These are phyloP conservation scores for Aspergillus nidulans DNA, from an alignment of 495 filamentous ascomycete genomes.

Conservation along the genomic window DNA sequence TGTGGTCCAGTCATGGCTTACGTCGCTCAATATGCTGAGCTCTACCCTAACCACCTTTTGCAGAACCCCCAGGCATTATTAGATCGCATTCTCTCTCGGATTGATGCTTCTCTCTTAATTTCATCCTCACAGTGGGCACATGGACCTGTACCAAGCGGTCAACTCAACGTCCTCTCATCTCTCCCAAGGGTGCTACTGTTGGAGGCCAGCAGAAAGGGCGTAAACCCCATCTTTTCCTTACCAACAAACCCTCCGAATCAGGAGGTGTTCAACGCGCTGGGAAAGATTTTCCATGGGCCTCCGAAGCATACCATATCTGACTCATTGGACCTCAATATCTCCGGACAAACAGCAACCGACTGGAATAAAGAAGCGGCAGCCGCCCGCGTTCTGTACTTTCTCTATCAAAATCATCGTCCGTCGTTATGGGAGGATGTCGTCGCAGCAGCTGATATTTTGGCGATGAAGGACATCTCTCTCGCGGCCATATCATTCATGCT, in stretches of 20 bases:
- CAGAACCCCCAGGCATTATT: conserved; percentile 34
- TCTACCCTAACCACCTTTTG: conserved; percentile 53
- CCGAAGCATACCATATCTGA: conserved; percentile 18
- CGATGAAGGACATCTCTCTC: conserved; percentile 54
- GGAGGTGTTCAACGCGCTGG: conserved; percentile 52
- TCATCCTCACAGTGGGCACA: conserved; percentile 49
- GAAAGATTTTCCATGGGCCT: conserved; percentile 54
- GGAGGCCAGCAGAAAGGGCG: conserved; percentile 39
- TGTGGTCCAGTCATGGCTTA: conserved; percentile 53
- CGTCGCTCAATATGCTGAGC: conserved; percentile 50
- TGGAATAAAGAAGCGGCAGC: conserved; percentile 45
- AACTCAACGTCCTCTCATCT: conserved; percentile 52
- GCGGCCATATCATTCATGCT: conserved; percentile 51
- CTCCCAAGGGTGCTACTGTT: conserved; percentile 54
- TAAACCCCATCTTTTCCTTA: conserved; percentile 46
- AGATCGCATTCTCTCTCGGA: conserved; percentile 43
- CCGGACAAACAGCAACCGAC: conserved; percentile 36
- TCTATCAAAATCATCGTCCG: conserved; percentile 48
- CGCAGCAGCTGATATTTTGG: conserved; percentile 51
- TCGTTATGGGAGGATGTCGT: conserved; percentile 51
- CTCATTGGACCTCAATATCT: conserved; percentile 29
- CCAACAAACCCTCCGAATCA: conserved; percentile 46
- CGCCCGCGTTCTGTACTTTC: conserved; percentile 54
- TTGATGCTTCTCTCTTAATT: conserved; percentile 41
- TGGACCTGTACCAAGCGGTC: conserved; percentile 45